These are phyloP conservation scores for Hypholoma sublateritium DNA, from an alignment of 768 basidiomycete species.

Conservation along the genomic window DNA sequence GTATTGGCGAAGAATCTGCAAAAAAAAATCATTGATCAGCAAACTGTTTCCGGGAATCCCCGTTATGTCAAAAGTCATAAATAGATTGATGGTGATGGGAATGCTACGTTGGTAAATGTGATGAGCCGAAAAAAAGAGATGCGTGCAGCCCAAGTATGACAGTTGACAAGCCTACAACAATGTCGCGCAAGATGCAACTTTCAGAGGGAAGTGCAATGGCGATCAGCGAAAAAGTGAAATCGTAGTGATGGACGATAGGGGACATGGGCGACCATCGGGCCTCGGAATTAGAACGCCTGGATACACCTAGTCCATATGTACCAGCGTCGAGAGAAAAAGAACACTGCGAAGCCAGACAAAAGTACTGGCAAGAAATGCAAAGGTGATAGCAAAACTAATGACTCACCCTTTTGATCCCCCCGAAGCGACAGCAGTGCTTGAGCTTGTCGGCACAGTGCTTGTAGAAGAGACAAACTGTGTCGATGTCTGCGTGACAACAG, in stretches of 20 bases:
- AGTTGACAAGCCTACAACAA: background rate
- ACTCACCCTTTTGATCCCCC: conserved; percentile 11
- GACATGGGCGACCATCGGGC: too few relatives aligned
- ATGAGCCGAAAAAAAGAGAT: too few relatives aligned
- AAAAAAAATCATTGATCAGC: background rate
- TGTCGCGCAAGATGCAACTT: too few relatives aligned
- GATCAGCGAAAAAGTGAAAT: too few relatives aligned
- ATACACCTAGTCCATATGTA: too few relatives aligned
- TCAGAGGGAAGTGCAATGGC: too few relatives aligned
- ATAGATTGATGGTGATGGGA: background rate
- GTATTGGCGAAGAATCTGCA: conserved; percentile 70
- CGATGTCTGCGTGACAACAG: conserved; percentile 20
- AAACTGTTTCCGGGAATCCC: background rate
- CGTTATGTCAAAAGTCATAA: background rate
- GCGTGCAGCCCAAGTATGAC: background rate
- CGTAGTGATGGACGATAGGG: too few relatives aligned
- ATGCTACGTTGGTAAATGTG: background rate
- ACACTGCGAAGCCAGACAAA: too few relatives aligned
- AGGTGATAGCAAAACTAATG: background rate
- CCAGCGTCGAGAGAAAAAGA: too few relatives aligned
- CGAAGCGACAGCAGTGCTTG: background rate
- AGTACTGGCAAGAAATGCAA: too few relatives aligned
- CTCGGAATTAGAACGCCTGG: too few relatives aligned
- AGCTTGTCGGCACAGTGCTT: background rate
- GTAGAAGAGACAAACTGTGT: conserved; percentile 11